These are phyloP conservation scores for Mikania micrantha DNA, from an alignment of 129 eudicot genomes.

Conservation along the genomic window DNA sequence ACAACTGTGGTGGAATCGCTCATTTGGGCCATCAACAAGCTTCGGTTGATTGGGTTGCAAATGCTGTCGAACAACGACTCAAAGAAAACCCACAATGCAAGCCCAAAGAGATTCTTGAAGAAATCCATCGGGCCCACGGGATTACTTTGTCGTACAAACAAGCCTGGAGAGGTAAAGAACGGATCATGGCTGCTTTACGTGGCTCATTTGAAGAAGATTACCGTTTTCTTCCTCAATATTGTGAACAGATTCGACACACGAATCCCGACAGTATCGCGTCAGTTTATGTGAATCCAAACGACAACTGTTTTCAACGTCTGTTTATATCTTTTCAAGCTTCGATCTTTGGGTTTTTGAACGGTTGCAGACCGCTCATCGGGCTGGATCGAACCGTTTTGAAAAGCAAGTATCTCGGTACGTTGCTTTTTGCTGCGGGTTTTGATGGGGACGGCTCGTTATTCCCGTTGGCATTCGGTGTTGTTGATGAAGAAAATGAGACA, in stretches of 20 bases:
- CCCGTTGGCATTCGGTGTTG: constrained; percentile 87
- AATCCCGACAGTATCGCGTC: constrained; percentile 85
- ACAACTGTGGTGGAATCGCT: constrained; percentile 76
- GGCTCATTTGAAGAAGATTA: constrained; percentile 86
- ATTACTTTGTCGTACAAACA: constrained; percentile 90
- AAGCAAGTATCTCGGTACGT: constrained; percentile 83
- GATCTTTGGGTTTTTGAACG: constrained; percentile 70
- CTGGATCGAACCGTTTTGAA: constrained; percentile 60
- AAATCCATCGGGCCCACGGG: constrained; percentile 78
- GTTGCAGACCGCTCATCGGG: constrained; percentile 80
- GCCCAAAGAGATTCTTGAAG: constrained; percentile 90
- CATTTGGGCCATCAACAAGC: constrained; percentile 97
- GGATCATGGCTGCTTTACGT: constrained; percentile 80
- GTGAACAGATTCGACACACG: constrained; percentile 74
- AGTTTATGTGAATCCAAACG: constrained; percentile 55
- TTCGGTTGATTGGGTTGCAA: constrained; percentile 94
- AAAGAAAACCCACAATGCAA: constrained; percentile 75
- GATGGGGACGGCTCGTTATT: constrained; percentile 79
- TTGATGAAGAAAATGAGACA: constrained; percentile 74
- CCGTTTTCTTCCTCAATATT: constrained; percentile 70
- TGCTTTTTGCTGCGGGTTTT: constrained; percentile 76
- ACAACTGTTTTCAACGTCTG: constrained; percentile 74
- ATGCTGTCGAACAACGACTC: constrained; percentile 59
- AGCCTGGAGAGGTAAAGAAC: constrained; percentile 93
- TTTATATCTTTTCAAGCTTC: constrained; percentile 87